These are phyloP conservation scores for Quercus aquifolioides DNA, from an alignment of 306 rosid genomes.

Conservation along the genomic window DNA sequence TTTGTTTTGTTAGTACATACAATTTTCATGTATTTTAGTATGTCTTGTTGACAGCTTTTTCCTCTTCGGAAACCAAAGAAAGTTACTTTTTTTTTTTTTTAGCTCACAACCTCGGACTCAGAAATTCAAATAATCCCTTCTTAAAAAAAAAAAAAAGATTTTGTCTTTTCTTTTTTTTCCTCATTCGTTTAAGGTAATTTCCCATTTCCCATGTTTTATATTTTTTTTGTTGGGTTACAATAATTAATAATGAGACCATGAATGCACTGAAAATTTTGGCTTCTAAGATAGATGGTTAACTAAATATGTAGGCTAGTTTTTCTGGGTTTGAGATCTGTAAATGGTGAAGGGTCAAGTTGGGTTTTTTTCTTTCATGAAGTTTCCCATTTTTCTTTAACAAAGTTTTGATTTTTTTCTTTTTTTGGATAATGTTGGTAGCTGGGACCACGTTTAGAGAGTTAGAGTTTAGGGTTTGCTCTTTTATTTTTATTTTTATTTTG, in stretches of 20 bases:
- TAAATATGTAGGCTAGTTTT: neutral
- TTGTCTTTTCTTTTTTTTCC: neutral
- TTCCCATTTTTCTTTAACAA: no score
- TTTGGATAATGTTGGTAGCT: no score
- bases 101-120: neutral
- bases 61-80: neutral
- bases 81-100: neutral
- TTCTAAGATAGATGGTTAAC: neutral
- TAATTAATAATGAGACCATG: neutral
- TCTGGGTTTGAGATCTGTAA: neutral
- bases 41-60: neutral
- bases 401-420: no score
- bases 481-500: no score
- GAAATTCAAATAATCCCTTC: neutral
- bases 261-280: neutral
- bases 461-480: no score
- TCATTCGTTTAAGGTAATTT: neutral
- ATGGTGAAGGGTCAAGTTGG: neutral
- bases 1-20: no score
- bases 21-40: no score
- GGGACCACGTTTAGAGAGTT: no score
- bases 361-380: neutral
- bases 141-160: neutral
- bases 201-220: neutral
- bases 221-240: neutral